Percentiles rank a stretch among this genome's conserved stretches.
Conservation (phyloP, 805 yeast species). For the Saccharomycopsis lassenensis region DNA sequence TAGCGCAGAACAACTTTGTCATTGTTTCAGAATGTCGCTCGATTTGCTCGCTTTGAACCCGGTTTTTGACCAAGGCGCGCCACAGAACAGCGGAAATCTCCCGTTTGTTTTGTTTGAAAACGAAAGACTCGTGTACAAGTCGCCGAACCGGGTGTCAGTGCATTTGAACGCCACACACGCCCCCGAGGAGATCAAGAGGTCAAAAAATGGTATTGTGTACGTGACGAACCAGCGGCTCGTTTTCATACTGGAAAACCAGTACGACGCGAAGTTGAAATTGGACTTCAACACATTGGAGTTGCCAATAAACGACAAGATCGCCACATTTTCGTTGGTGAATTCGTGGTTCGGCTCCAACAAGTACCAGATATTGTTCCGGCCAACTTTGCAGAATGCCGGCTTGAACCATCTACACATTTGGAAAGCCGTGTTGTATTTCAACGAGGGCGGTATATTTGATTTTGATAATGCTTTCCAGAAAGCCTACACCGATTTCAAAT, state of each 20-base stretch:
- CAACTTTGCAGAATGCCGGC: conserved; percentile 12
- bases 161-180: conserved; percentile 11
- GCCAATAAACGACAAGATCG: conserved; percentile 9
- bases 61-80: not conserved
- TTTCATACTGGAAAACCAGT: conserved; percentile 3
- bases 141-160: conserved; percentile 13
- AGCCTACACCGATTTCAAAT: conserved; percentile 17
- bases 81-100: not conserved
- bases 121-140: conserved; percentile 7
- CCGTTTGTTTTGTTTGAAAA: conserved; percentile 13
- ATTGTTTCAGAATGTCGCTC: conserved; percentile 11
- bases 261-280: not conserved
- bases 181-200: conserved; percentile 6
- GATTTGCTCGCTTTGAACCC: conserved; percentile 14
- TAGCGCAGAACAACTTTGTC: too few relatives aligned
- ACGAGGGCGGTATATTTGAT: conserved; percentile 17
- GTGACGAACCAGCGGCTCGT: conserved; percentile 15
- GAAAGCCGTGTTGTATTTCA: conserved; percentile 9
- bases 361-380: conserved; percentile 11
- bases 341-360: conserved; percentile 17
- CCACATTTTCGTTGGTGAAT: conserved; percentile 6
- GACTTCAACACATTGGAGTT: conserved; percentile 15
- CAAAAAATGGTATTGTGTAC: conserved; percentile 10
- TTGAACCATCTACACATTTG: conserved; percentile 15
- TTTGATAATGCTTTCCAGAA: conserved; percentile 11